Evolutionary conservation across 371 early-diverging fungal genomes (phyloP), one percentile per base, ranked within the genome.

Genomic region (Smittium mucronatum): DNA sequence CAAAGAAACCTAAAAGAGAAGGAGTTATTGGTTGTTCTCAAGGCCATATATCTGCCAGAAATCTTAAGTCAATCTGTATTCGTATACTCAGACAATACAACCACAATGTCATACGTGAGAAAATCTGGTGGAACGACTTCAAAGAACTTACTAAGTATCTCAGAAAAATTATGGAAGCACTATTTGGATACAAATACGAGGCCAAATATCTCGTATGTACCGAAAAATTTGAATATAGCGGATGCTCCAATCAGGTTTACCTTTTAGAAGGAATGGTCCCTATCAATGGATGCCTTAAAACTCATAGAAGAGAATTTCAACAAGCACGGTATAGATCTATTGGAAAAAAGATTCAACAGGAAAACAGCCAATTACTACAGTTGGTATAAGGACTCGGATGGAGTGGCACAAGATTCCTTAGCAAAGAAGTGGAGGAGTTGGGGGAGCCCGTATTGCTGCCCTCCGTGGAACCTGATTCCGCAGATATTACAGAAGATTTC

Each of bases 81-180:
- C 2, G 31, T 64, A 8, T 64, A 64, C 31, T 33, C 31, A 31
- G 64, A 64, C 64, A 64, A 64, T 33, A 64, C 16, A 17, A 64
- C 64, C 15, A 29, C 64, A 2, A 11, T 31, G 16, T 2, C 64
- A 25, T 64, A 64, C 64, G 32, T 64, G 21, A 16, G 64, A 5
- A 64, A 64, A 26, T 26, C 2, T 31, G 64, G 36, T 2, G 64
- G 64, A 64, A 64, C 32, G 30, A 33, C 28, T 15, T 64, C 64
- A 15, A 8, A 2, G 26, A 28, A 15, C 2, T 33, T 34, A 2
- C 64, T 64, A 33, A 26, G 26, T 11, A 15, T 64, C 8, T 2
- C 31, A 33, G 64, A 64, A 31, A 33, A 36, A 25, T 21, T 64
- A 21, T 64, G 64, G 64, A 31, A 29, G 17, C 31, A 31, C 64